Conservation (phyloP, 345 rosid genomes). For the Bruguiera gymnorhiza region DNA sequence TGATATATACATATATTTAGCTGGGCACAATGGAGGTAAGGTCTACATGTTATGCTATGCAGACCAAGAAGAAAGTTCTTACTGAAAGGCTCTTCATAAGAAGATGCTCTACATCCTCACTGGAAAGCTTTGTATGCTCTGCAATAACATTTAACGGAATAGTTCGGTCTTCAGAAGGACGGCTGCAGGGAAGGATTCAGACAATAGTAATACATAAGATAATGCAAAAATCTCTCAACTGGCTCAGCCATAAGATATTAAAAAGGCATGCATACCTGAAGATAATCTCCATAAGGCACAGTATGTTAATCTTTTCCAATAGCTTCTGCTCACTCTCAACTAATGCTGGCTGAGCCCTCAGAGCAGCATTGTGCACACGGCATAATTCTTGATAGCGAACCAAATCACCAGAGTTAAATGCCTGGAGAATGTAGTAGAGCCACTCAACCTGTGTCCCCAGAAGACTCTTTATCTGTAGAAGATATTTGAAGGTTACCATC, state of each 20-base stretch:
- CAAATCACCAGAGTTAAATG: slow-evolving; percentile 87
- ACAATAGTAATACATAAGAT: slow-evolving; percentile 2
- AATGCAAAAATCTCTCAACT: background rate
- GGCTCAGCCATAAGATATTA: too few relatives aligned
- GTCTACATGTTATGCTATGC: too few relatives aligned
- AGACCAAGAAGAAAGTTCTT: slow-evolving; percentile 32
- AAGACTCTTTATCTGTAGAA: slow-evolving; percentile 82
- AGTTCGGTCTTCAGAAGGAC: slow-evolving; percentile 94
- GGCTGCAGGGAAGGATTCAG: slow-evolving; percentile 50
- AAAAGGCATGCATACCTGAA: too few relatives aligned
- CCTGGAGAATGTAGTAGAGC: slow-evolving; percentile 92
- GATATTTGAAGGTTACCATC: slow-evolving; percentile 2
- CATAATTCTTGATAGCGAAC: slow-evolving; percentile 83
- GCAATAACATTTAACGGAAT: slow-evolving; percentile 84
- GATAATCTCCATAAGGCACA: slow-evolving; percentile 13
- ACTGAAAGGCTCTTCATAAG: slow-evolving; percentile 97
- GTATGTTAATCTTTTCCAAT: too few relatives aligned
- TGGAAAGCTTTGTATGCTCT: slow-evolving; percentile 80
- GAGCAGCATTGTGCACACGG: slow-evolving; percentile 63
- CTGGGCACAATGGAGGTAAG: too few relatives aligned
- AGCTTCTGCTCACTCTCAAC: too few relatives aligned
- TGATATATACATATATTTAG: too few relatives aligned
- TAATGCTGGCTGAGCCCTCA: too few relatives aligned
- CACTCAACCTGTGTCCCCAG: slow-evolving; percentile 86
- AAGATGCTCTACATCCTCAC: slow-evolving; percentile 93